Percentiles rank a stretch among this genome's conserved stretches.
Evolutionary conservation across 805 yeast species (phyloP).

Genomic region (Starmerella floris): DNA sequence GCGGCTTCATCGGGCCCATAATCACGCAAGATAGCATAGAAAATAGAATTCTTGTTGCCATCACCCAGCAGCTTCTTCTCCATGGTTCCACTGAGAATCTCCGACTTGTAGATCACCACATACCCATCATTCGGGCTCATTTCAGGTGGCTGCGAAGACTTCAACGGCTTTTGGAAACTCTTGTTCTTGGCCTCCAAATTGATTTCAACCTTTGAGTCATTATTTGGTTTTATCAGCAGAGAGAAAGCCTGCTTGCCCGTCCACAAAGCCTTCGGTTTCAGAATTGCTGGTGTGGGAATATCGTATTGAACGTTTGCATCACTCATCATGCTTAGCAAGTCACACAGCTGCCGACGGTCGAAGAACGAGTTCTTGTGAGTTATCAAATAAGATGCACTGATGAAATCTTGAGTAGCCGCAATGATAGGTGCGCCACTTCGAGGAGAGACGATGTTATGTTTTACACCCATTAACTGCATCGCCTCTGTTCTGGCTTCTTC

Average conservation of each 20-base stretch:
- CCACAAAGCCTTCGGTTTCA: constrained; percentile 85
- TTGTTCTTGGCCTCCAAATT: constrained; percentile 91
- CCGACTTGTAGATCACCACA: constrained; percentile 78
- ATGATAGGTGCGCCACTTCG: constrained; percentile 97
- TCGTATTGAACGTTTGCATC: constrained; percentile 83
- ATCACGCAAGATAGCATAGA: constrained; percentile 87
- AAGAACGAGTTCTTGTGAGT: constrained; percentile 88
- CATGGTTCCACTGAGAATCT: constrained; percentile 86
- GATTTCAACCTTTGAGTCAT: constrained; percentile 60
- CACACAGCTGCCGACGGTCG: constrained; percentile 73
- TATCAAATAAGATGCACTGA: constrained; percentile 86
- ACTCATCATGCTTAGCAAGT: constrained; percentile 85
- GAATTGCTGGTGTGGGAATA: constrained; percentile 86
- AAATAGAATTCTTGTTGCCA: constrained; percentile 94
- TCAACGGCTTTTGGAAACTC: constrained; percentile 65
- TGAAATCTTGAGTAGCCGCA: constrained; percentile 99
- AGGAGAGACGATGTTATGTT: constrained; percentile 86
- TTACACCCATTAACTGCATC: constrained; percentile 96
- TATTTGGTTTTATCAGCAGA: constrained; percentile 72
- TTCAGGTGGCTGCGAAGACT: constrained; percentile 57
- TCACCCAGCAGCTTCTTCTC: constrained; percentile 94
- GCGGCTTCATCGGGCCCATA: constrained; percentile 97
- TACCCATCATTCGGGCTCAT: constrained; percentile 98
- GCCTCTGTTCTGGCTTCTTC: constrained; percentile 99
- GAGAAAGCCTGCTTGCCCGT: constrained; percentile 95